Base-by-base conservation (phyloP, 139 green algal genomes). In the Desmodesmus armatus region DNA sequence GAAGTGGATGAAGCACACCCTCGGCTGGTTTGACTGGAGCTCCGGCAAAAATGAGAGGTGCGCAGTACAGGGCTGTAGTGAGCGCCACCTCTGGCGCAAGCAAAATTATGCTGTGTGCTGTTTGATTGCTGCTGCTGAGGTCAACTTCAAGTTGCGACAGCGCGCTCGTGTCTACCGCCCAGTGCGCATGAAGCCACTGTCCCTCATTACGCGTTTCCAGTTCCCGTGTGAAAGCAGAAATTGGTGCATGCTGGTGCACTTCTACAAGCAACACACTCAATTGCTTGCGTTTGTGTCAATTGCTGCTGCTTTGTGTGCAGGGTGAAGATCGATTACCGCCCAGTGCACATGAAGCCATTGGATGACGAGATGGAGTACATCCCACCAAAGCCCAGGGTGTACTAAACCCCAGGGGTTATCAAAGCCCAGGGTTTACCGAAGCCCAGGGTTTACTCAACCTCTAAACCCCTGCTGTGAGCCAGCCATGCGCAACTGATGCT, bases 1-100 rank as follows among this genome's bases (percentile, higher is more conserved):
- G 80, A 78, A 95, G 13, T 99, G 97, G 97, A 99, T 99, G 92
- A 99, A 98, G 93, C 97, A 99, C 94, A 98, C 97, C 7, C 80
- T 99, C 13, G 96, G 92, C 44, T 99, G 92, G 88, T 95, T 93
- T 71, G 88, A 96, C 63, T 65, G 53, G 21, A 23, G 82, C 43
- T 67, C 40, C 60, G 67, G 40, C 69, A 69, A 78, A 69, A 79
- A 85, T 53, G 35, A 70, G n/a, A n/a, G n/a, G n/a, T n/a, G n/a
- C n/a, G n/a, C n/a, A n/a, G n/a, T n/a, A n/a, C n/a, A 11, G 31
- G 40, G 60, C 27, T 70, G 60, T n/a, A n/a, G n/a, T n/a, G n/a
- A n/a, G n/a, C n/a, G n/a, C n/a, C n/a, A n/a, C n/a, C n/a, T n/a
- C n/a, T n/a, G n/a, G n/a, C n/a, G n/a, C n/a, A n/a, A n/a, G n/a